phyloP scores from a whole-genome alignment of 2,329 filamentous ascomycete species.

The Kalmusia sp. region DNA sequence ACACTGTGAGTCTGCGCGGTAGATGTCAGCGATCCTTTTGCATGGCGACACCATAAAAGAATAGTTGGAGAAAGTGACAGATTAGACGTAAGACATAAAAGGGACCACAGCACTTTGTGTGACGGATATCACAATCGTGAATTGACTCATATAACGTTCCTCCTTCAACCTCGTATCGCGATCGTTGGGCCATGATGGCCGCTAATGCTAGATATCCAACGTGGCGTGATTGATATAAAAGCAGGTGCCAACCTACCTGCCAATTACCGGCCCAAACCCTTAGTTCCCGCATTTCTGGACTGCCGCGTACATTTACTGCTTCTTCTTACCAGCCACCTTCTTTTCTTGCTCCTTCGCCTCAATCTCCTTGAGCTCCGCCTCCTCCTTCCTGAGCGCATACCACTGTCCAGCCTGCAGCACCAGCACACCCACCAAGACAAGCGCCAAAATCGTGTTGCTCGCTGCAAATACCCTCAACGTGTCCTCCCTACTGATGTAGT shows the following conservation, averaged over 20 bases:
- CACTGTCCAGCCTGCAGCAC: slow-evolving; percentile 96
- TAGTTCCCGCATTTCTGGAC: background rate
- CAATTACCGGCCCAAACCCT: background rate
- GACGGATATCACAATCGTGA: no score
- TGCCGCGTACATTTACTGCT: slow-evolving; percentile 27
- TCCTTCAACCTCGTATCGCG: no score
- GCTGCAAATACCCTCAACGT: slow-evolving; percentile 89
- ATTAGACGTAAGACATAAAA: no score
- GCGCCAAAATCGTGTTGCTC: slow-evolving; percentile 93
- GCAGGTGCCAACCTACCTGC: background rate
- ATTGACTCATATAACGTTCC: no score
- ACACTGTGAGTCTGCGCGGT: no score
- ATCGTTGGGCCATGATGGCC: no score
- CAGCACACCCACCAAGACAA: slow-evolving; percentile 89
- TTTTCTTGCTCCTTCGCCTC: slow-evolving; percentile 54
- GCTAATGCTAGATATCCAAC: no score
- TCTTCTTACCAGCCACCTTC: slow-evolving; percentile 44
- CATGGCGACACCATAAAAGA: no score
- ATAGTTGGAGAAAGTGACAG: no score
- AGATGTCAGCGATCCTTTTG: no score
- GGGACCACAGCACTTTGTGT: no score
- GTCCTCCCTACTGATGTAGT: slow-evolving; percentile 83
- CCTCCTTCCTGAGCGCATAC: slow-evolving; percentile 96
- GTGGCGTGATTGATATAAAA: no score
- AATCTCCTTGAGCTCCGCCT: slow-evolving; percentile 75